Conservation (phyloP, 441 rosid genomes). For the Gossypium laxum region DNA sequence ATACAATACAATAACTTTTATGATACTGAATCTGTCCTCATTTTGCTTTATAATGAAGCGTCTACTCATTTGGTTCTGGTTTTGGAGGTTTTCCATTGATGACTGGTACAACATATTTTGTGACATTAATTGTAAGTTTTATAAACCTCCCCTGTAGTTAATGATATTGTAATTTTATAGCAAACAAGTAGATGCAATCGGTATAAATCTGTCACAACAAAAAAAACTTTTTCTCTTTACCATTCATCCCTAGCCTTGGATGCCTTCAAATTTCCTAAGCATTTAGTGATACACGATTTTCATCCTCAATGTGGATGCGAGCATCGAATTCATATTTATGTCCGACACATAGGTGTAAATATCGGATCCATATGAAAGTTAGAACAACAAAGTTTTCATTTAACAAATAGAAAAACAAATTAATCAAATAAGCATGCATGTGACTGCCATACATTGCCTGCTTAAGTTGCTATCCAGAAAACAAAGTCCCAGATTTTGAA, state of each 20-base stretch:
- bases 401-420: neutral
- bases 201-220: neutral
- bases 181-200: neutral
- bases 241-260: neutral
- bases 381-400: too few species aligned
- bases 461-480: neutral
- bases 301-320: neutral
- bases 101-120: too few species aligned
- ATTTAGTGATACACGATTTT: neutral
- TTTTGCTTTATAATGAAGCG: too few species aligned
- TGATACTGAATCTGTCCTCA: too few species aligned
- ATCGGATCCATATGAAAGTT: too few species aligned
- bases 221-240: neutral
- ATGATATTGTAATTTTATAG: neutral
- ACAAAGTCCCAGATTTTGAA: neutral
- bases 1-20: too few species aligned
- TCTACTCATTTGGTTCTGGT: too few species aligned
- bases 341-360: too few species aligned
- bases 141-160: neutral
- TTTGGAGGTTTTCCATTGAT: too few species aligned
- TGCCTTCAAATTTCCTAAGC: neutral
- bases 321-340: too few species aligned
- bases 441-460: neutral
- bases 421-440: neutral
- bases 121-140: too few species aligned